Evolutionary conservation across 106 monocot species (phyloP), one percentile per base, ranked within the genome.

Genomic region (Acanthochlamys bracteata): DNA sequence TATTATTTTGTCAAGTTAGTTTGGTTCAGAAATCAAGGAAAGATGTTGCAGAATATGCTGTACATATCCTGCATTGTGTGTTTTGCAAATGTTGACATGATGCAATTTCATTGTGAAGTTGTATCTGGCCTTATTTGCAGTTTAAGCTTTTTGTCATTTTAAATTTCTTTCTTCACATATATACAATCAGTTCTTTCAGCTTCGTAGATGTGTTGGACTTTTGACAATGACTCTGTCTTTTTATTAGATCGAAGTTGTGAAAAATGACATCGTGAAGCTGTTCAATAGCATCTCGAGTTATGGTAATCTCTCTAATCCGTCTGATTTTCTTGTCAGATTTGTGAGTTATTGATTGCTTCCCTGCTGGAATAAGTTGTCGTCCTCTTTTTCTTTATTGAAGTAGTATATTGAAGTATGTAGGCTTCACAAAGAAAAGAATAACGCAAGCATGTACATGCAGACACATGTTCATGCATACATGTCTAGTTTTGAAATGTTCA

Each of bases 261-360:
- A 79, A 69, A 69, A 73, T 64, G 78, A 79, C 42, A 79, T 79
- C 7, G 57, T 62, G 22, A 79, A 79, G 69, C 42, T 79, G 16
- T 79, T 79, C 60, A 73, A 79, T 49, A 69, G 40, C 64, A 73
- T 69, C 65, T 57, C 73, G 65, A 73, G 78, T 46, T 79, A 79
- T 60, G 78, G 78, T 79, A 79, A 67, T 4, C 17, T 66, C 11
- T 39, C 53, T 27, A 53, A 24, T 45, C 46, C 24, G 11, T 51
- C 15, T 47, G 3, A 13, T 19, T 51, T 51, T 51, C n/a, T 51
- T 51, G 51, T 51, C n/a, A 51, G 17, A 15, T 51, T 51, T 51
- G 17, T 51, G n/a, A 51, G 3, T 51, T 51, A 51, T 13, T 51
- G 51, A 15, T 51, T 3, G 51, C 9, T 13, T 15, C 2, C 17